A percentile compares a stretch with the other conserved stretches of the same genome.
phyloP scores from a whole-genome alignment of 2,329 filamentous ascomycete species.

The Diaporthe sp. region DNA sequence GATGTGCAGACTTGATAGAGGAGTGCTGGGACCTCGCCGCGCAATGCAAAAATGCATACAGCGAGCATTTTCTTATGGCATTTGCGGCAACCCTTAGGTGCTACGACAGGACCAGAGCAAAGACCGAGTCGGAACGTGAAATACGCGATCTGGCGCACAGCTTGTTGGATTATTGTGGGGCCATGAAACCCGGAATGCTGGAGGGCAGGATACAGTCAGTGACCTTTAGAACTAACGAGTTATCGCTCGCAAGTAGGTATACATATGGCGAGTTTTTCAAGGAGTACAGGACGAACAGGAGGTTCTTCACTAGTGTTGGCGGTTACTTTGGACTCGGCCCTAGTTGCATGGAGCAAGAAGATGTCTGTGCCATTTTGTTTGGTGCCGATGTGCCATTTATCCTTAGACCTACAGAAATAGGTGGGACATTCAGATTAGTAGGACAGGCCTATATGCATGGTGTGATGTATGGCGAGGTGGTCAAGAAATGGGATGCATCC shows the following conservation, averaged over 20 bases:
- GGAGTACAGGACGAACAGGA: not conserved
- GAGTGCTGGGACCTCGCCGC: not conserved
- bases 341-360: not conserved
- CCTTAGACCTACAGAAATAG: not conserved
- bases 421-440: not conserved
- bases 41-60: not conserved
- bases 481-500: not conserved
- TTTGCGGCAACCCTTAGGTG: not conserved
- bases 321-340: not conserved
- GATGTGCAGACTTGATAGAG: not conserved
- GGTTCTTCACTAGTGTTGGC: not conserved
- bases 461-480: conserved; percentile 2
- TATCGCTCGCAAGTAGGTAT: not conserved
- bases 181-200: not conserved
- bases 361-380: not conserved
- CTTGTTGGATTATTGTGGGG: not conserved
- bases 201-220: not conserved
- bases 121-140: not conserved
- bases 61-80: not conserved
- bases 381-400: not conserved
- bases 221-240: no score
- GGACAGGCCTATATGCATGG: not conserved
- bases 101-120: not conserved
- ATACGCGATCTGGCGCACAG: not conserved
- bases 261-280: not conserved